Base-by-base conservation (phyloP, 2,329 filamentous ascomycete species). In the Scleromitrula shiraiana region DNA sequence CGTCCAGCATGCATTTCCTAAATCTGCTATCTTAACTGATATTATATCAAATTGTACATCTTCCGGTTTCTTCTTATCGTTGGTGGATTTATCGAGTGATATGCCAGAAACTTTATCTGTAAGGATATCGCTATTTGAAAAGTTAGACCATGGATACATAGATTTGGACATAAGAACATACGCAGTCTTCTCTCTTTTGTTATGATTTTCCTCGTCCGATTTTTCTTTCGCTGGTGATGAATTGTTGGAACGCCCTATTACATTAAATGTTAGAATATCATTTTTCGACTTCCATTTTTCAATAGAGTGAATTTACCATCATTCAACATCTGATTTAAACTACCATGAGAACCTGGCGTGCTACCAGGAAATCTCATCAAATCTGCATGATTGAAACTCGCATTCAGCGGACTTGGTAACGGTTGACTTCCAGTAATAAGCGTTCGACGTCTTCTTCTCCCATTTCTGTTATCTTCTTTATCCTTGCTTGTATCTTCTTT, bases 1-100 rank as follows among this genome's bases (percentile, higher is more conserved):
- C 23, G 95, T 90, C 93, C 93, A 98, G 72, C 93, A 98, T 17
- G 93, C 93, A 65, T 98, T 98, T 51, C 93, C 93, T 48, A 98
- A 74, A 72, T 98, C 93, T 35, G 93, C 93, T 71, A 98, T 98
- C 72, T 98, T 98, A 67, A 98, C 93, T 27, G 91, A 96, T 60
- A 98, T 97, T 57, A 76, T 74, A 32, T 61, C 64, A 53, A 59
- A 63, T 4, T 60, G 73, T 61, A 58, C 68, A 61, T 62, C 70
- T 55, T 87, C 77, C 56, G 82, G 79, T 54, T 72, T 72, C 59
- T 75, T 71, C 58, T 70, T 77, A 67, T 85, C 84, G 61, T 87
- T 82, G 35, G 67, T 70, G 5, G 67, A 73, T 65, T 89, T 95
- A 62, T 94, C 89, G 33, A 97, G 81, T 46, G 89, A 94, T 60